Percentiles rank a stretch among this genome's conserved stretches.
These are phyloP conservation scores for Colletotrichum caudatum DNA, from an alignment of 2,329 filamentous ascomycete species.

Conservation along the genomic window DNA sequence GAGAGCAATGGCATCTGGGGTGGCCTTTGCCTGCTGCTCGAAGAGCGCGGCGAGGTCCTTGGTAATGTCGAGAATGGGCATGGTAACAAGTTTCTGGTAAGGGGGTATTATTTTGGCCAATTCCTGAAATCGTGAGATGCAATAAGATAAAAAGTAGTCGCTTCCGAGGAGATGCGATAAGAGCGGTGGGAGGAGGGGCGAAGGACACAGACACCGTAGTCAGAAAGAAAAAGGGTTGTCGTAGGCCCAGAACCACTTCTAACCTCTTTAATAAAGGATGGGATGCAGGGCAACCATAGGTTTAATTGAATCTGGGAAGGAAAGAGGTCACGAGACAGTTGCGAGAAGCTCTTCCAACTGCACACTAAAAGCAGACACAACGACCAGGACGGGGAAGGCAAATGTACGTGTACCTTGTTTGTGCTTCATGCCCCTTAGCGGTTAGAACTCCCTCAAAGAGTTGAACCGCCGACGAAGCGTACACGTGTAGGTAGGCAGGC, in stretches of 20 bases:
- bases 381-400: slow-evolving; percentile 17
- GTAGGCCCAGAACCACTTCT: slow-evolving; percentile 14
- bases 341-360: slow-evolving; percentile 34
- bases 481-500: slow-evolving; percentile 11
- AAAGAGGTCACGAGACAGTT: slow-evolving; percentile 41
- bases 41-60: slow-evolving; percentile 82
- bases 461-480: slow-evolving; percentile 26
- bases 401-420: slow-evolving; percentile 28
- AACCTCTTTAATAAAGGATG: slow-evolving; percentile 20
- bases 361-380: slow-evolving; percentile 12
- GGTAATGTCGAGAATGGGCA: slow-evolving; percentile 76
- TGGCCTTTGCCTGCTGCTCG: slow-evolving; percentile 73
- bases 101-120: slow-evolving; percentile 20
- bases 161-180: slow-evolving; percentile 4
- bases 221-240: slow-evolving; percentile 1
- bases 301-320: slow-evolving; percentile 31
- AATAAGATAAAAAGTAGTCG: neutral
- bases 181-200: neutral
- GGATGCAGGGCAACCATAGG: slow-evolving; percentile 19
- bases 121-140: slow-evolving; percentile 1
- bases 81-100: slow-evolving; percentile 49
- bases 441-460: slow-evolving; percentile 38
- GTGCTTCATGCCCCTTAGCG: slow-evolving; percentile 32
- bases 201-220: neutral
- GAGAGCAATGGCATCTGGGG: slow-evolving; percentile 76